Percentiles rank a stretch among this genome's conserved stretches.
Evolutionary conservation across 2,329 filamentous ascomycete genomes (phyloP).

Genomic region (Helotiales sp.): DNA sequence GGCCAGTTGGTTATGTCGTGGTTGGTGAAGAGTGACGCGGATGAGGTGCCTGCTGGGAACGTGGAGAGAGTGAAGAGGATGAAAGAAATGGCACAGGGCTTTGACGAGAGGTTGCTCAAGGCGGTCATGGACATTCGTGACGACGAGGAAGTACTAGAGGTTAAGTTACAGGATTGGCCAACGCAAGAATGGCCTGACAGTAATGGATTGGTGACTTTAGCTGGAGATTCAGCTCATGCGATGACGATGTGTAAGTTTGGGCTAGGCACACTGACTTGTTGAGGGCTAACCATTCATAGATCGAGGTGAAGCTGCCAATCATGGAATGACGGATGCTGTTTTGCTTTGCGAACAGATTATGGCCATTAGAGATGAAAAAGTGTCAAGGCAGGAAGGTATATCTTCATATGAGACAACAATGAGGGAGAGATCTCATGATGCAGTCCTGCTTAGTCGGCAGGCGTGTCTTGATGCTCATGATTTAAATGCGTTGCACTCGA

Average conservation of each 20-base stretch:
- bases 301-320: conserved; percentile 58
- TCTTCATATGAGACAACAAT: conserved; percentile 45
- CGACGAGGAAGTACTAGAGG: conserved; percentile 43
- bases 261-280: background rate
- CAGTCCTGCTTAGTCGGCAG: conserved; percentile 50
- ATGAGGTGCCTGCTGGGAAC: conserved; percentile 43
- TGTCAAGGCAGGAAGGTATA: conserved; percentile 13
- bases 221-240: conserved; percentile 56
- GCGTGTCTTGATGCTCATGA: conserved; percentile 57
- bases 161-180: conserved; percentile 52
- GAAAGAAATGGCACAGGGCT: conserved; percentile 44
- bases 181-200: conserved; percentile 36
- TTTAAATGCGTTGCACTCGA: conserved; percentile 43
- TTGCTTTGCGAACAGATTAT: conserved; percentile 41
- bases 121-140: conserved; percentile 43
- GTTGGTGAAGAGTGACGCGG: conserved; percentile 38
- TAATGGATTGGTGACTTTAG: conserved; percentile 44
- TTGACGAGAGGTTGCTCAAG: conserved; percentile 50
- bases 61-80: conserved; percentile 44
- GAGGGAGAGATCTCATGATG: conserved; percentile 43
- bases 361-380: conserved; percentile 15
- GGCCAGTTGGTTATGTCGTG: conserved; percentile 41
- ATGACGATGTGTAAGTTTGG: conserved; percentile 58
- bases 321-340: conserved; percentile 52
- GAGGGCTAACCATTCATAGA: conserved; percentile 38